Base-by-base conservation (phyloP, 192 early-diverging fungal genomes). In the Podila epigama region DNA sequence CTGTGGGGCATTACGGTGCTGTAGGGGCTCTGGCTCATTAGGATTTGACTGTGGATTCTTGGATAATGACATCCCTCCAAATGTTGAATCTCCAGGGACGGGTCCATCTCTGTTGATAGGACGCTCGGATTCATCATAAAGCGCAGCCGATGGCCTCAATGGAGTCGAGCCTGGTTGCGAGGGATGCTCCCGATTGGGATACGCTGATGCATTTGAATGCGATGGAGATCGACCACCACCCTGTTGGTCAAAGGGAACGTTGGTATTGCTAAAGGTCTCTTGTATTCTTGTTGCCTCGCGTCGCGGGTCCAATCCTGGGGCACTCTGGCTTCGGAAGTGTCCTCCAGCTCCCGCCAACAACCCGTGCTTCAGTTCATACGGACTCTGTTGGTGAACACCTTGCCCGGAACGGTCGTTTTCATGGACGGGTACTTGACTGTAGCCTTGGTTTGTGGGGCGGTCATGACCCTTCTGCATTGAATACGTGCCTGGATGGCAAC, bases 311-410 rank as follows among this genome's bases (percentile, higher is more conserved):
- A 66, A 44, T 12, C 73, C 73, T n/a, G 73, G 73, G 7, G 73
- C 73, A 51, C 66, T 68, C 22, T 77, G 73, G n/a, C 73, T 77
- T 25, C 73, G 73, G 56, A 64, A 58, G 25, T 77, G 73, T 12
- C 73, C 73, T 42, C 66, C 73, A 32, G 44, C n/a, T 22, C 50
- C 50, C 41, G 51, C 58, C 12, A 50, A 4, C 13, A 51, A 1
- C 1, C 70, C 63, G 37, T 66, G 63, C 28, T 72, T 72, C 20
- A 48, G 15, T 31, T 65, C 70, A 54, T 61, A 51, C n/a, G n/a
- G n/a, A n/a, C n/a, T n/a, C n/a, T n/a, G n/a, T n/a, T n/a, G n/a
- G n/a, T n/a, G n/a, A n/a, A n/a, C n/a, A n/a, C n/a, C n/a, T n/a
- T n/a, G n/a, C n/a, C n/a, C n/a, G n/a, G n/a, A n/a, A n/a, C n/a